Percentiles rank a stretch among this genome's conserved stretches.
phyloP scores from a whole-genome alignment of 208 protist species.

The Crithidia acanthocephali region DNA sequence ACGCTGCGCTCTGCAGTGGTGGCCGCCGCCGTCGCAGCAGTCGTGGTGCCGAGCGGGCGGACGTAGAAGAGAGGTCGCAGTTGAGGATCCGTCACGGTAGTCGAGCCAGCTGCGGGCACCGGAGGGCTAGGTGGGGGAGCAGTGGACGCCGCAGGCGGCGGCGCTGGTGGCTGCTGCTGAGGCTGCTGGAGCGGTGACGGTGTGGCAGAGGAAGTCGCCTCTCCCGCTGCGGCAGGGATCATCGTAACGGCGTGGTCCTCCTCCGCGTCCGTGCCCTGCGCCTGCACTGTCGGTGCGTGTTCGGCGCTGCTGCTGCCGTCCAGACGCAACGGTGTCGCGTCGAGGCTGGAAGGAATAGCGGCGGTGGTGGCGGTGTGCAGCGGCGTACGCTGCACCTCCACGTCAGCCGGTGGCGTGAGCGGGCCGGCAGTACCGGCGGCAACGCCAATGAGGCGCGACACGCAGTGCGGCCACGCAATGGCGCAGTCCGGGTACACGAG shows the following conservation, averaged over 20 bases:
- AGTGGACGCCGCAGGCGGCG: not conserved
- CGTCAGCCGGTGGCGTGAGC: not conserved
- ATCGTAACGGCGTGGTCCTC: not conserved
- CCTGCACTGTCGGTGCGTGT: not conserved
- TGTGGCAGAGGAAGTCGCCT: not conserved
- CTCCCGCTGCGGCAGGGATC: not conserved
- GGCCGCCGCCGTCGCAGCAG: not conserved
- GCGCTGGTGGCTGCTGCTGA: not conserved
- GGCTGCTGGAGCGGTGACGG: not conserved
- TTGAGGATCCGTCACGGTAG: conserved; percentile 10
- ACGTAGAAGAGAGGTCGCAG: conserved; percentile 44
- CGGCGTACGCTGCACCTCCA: not conserved
- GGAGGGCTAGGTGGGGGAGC: not conserved
- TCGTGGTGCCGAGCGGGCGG: conserved; percentile 27
- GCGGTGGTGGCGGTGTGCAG: not conserved
- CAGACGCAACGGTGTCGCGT: conserved; percentile 6
- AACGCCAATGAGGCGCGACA: conserved; percentile 1
- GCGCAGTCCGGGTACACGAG: conserved; percentile 47
- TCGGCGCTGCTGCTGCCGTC: not conserved
- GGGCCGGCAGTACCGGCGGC: not conserved
- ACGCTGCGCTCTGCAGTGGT: conserved; percentile 2
- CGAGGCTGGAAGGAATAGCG: conserved; percentile 3
- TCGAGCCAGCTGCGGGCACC: not conserved
- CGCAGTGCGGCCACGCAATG: not conserved
- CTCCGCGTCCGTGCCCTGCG: not conserved